Conservation (phyloP, 1,284 basidiomycete species). For the Pascua guehoae region DNA sequence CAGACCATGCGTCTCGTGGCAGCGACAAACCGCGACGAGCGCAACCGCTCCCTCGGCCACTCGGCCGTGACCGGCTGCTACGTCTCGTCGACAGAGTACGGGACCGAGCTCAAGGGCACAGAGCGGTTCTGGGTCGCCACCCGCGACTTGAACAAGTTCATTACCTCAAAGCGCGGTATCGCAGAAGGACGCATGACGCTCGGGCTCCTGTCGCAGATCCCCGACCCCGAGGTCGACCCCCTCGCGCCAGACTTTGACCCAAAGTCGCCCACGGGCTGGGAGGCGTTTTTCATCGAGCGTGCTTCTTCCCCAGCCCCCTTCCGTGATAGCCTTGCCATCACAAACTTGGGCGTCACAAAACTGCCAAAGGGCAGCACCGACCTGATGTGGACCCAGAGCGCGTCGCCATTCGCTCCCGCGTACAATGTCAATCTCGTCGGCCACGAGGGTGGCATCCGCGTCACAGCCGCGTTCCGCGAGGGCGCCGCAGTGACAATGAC, state of each 20-base stretch:
- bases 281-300: slow-evolving; percentile 30
- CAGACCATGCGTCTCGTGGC: slow-evolving; percentile 4
- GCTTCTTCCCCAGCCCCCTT: slow-evolving; percentile 14
- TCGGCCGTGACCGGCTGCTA: slow-evolving; percentile 32
- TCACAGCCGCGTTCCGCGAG: slow-evolving; percentile 15
- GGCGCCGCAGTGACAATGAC: too few species aligned
- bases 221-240: slow-evolving; percentile 18
- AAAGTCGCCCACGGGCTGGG: slow-evolving; percentile 35
- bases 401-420: slow-evolving; percentile 22
- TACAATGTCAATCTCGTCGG: slow-evolving; percentile 26
- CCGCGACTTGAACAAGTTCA: background rate
- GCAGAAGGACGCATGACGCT: slow-evolving; percentile 22
- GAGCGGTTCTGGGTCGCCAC: slow-evolving; percentile 29
- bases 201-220: slow-evolving; percentile 35
- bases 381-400: slow-evolving; percentile 32
- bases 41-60: slow-evolving; percentile 23
- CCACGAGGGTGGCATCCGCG: slow-evolving; percentile 29
- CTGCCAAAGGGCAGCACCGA: slow-evolving; percentile 29
- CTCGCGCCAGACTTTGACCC: slow-evolving; percentile 11
- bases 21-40: slow-evolving; percentile 23
- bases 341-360: slow-evolving; percentile 32
- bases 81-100: slow-evolving; percentile 17
- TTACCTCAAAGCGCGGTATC: background rate
- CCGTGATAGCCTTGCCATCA: slow-evolving; percentile 22
- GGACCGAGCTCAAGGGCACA: slow-evolving; percentile 3